Evolutionary conservation across 306 rosid species (phyloP), one percentile per base, ranked within the genome.

Genomic region (Vigna trinervia): DNA sequence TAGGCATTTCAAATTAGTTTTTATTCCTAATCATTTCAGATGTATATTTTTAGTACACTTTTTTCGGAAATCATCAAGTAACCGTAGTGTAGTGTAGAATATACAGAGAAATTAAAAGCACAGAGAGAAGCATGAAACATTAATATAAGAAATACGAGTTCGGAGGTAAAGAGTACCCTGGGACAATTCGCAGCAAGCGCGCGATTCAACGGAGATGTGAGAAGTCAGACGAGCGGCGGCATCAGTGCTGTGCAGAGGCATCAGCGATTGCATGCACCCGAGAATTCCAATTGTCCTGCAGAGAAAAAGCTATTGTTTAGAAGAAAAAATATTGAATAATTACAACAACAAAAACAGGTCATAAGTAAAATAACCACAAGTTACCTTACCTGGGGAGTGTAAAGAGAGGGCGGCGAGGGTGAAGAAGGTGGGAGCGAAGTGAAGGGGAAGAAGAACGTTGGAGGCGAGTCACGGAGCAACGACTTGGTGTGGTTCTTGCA

Each of bases 171-270:
- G 62, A 71, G 80, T 82, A 85, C 94, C 91, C 87, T 86, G 90
- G 71, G 91, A 89, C 85, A 89, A 71, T 73, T 89, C 90, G 69
- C 91, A 86, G 66, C 79, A 86, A 69, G 89, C 84, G 69, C 91
- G 87, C 30, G 79, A 84, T 65, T 86, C 78, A 22, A 77, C 75
- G 11, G 88, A 75, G 23, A 84, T 66, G 84, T 82, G 91, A 8
- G 87, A 85, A 45, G 90, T 82, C 71, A 84, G 85, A 30, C 83
- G 73, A 41, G 87, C 69, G 1, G 82, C 43, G 74, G 88, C 87
- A 5, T 85, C 80, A 6, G 84, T 88, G 60, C 83, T 85, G 78
- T 89, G 86, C 54, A 87, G 69, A 38, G 94, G 90, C 87, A 86
- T 5, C 69, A 89, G 81, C 72, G 91, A 89, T 47, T 87, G 90